These are phyloP conservation scores for Epichloe coenophiala DNA, from an alignment of 2,329 filamentous ascomycete genomes.

Conservation along the genomic window DNA sequence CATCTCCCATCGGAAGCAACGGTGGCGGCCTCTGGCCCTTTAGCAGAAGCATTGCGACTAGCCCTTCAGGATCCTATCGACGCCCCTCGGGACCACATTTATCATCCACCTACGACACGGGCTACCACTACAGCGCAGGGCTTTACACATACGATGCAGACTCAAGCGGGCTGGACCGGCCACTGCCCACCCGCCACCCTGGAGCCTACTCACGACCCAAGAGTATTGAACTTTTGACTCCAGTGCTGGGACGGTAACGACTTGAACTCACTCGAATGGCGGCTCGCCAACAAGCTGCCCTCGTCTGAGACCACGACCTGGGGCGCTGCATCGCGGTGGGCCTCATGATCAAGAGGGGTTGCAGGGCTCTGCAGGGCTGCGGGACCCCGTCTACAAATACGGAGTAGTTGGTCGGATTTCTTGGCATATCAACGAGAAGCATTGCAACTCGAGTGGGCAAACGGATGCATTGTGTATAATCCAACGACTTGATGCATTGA, in stretches of 20 bases:
- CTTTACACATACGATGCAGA: constrained; percentile 25
- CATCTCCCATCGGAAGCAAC: constrained; percentile 33
- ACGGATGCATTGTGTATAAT: neutral
- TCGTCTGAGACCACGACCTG: neutral
- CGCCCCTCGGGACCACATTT: constrained; percentile 25
- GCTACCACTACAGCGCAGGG: constrained; percentile 21
- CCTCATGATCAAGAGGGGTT: constrained; percentile 5
- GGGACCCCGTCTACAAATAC: neutral
- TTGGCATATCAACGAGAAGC: neutral
- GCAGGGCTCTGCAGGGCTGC: neutral
- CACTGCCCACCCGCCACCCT: constrained; percentile 41
- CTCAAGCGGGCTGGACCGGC: constrained; percentile 33
- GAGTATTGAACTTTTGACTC: constrained; percentile 51
- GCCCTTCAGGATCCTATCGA: constrained; percentile 38
- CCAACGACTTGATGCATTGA: neutral
- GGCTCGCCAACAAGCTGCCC: no score
- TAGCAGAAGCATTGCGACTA: constrained; percentile 34
- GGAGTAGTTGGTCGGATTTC: neutral
- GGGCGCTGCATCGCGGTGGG: neutral
- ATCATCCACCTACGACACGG: constrained; percentile 39
- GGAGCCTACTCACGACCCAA: constrained; percentile 42
- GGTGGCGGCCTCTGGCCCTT: constrained; percentile 40
- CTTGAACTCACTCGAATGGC: no score
- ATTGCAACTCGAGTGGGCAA: neutral
- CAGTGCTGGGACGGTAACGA: constrained; percentile 36